phyloP scores from a whole-genome alignment of 805 yeast genomes.

The Ogataea chonburiensis region DNA sequence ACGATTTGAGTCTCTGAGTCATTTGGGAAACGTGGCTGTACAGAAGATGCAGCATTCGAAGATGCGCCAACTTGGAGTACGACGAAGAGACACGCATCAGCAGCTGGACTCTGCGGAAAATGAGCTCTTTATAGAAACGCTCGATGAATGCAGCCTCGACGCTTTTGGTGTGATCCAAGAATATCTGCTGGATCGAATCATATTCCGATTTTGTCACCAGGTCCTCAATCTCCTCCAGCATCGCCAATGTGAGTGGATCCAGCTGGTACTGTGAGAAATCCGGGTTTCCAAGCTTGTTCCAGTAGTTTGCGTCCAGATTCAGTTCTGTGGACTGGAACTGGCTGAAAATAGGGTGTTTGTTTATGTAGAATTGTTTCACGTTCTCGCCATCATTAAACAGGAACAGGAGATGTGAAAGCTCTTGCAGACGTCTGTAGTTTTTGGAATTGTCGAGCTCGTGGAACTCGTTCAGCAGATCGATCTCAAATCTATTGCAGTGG shows the following conservation, averaged over 20 bases:
- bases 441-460: slow-evolving; percentile 70
- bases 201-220: slow-evolving; percentile 66
- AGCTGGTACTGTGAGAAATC: slow-evolving; percentile 45
- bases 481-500: slow-evolving; percentile 77
- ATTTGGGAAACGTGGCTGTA: slow-evolving; percentile 57
- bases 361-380: slow-evolving; percentile 78
- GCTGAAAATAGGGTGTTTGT: slow-evolving; percentile 70
- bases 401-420: slow-evolving; percentile 68
- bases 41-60: slow-evolving; percentile 70
- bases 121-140: slow-evolving; percentile 72
- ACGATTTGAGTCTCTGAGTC: slow-evolving; percentile 63
- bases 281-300: slow-evolving; percentile 65
- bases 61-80: slow-evolving; percentile 65
- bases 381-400: slow-evolving; percentile 83
- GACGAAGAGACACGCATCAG: slow-evolving; percentile 63
- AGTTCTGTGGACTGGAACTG: slow-evolving; percentile 37
- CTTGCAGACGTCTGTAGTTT: slow-evolving; percentile 70
- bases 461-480: slow-evolving; percentile 63
- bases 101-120: slow-evolving; percentile 54
- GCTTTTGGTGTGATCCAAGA: slow-evolving; percentile 51
- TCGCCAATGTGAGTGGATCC: slow-evolving; percentile 50
- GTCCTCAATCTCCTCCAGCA: slow-evolving; percentile 55
- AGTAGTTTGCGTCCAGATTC: slow-evolving; percentile 38
- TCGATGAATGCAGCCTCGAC: slow-evolving; percentile 72
- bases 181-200: slow-evolving; percentile 68